These are phyloP conservation scores for Elongisporangium undulatum DNA, from an alignment of 352 stramenopile species.

Conservation along the genomic window DNA sequence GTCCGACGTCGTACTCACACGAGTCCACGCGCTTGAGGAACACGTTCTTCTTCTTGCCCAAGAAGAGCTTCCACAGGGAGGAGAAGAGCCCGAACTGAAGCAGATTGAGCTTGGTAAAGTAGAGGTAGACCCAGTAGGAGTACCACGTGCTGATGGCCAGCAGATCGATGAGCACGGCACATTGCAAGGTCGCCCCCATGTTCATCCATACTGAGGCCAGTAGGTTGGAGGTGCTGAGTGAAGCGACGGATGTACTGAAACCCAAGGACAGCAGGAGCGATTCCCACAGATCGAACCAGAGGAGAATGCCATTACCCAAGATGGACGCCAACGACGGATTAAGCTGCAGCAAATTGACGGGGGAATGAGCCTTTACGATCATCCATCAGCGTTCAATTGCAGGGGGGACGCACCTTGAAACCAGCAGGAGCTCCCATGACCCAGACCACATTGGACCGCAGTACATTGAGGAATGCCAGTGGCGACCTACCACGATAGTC, in stretches of 20 bases:
- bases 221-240: neutral
- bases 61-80: conserved; percentile 90
- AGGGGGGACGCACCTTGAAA: conserved; percentile 54
- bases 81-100: conserved; percentile 78
- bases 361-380: neutral
- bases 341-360: conserved; percentile 22
- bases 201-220: conserved; percentile 8
- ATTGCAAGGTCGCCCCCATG: conserved; percentile 67
- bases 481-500: conserved; percentile 16
- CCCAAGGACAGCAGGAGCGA: conserved; percentile 28
- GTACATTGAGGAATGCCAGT: conserved; percentile 24
- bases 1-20: conserved; percentile 91
- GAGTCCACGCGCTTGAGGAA: conserved; percentile 91
- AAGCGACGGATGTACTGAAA: conserved; percentile 7
- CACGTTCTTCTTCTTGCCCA: conserved; percentile 94
- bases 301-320: conserved; percentile 77
- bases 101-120: conserved; percentile 84
- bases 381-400: neutral
- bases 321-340: conserved; percentile 88
- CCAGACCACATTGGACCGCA: conserved; percentile 65
- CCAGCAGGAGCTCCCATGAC: conserved; percentile 71
- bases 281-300: conserved; percentile 77
- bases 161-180: conserved; percentile 68
- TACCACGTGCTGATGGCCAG: conserved; percentile 78
- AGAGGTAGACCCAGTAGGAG: conserved; percentile 81